Percentiles rank a stretch among this genome's conserved stretches.
Conservation (phyloP, 441 rosid genomes). For the Theobroma grandiflorum region DNA sequence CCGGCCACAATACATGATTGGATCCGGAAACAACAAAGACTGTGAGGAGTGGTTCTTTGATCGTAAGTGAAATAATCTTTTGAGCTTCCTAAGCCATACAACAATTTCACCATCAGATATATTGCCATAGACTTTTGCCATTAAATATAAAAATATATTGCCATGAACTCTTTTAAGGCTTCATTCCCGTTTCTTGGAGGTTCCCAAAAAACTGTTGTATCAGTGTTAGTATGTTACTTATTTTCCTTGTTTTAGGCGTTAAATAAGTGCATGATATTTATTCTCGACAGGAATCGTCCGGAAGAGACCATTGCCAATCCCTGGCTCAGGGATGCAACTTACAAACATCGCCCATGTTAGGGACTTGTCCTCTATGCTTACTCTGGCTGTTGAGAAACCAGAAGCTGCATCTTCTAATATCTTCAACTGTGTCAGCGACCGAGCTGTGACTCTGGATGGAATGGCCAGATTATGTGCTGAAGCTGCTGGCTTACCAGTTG, state of each 20-base stretch:
- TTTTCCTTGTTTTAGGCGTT: background rate
- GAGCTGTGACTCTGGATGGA: constrained; percentile 91
- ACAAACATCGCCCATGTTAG: constrained; percentile 81
- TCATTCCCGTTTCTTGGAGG: no score
- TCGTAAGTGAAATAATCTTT: constrained; percentile 48
- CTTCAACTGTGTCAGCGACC: constrained; percentile 91
- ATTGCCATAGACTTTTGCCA: background rate
- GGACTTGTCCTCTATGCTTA: constrained; percentile 91
- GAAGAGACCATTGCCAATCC: constrained; percentile 85
- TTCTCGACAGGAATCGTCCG: constrained; percentile 78
- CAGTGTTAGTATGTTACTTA: background rate
- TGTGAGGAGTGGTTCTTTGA: constrained; percentile 99
- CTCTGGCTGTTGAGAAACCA: constrained; percentile 73
- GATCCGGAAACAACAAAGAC: constrained; percentile 97
- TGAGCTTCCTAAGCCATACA: background rate
- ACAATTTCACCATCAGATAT: background rate
- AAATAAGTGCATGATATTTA: background rate
- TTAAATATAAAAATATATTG: background rate
- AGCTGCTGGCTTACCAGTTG: constrained; percentile 77
- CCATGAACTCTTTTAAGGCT: background rate
- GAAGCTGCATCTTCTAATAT: constrained; percentile 70
- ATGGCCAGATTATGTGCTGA: constrained; percentile 95
- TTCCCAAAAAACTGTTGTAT: background rate
- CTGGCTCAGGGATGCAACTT: constrained; percentile 92
- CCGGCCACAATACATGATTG: constrained; percentile 95